Evolutionary conservation across 306 rosid genomes (phyloP).

Genomic region (Cucumis melo): DNA sequence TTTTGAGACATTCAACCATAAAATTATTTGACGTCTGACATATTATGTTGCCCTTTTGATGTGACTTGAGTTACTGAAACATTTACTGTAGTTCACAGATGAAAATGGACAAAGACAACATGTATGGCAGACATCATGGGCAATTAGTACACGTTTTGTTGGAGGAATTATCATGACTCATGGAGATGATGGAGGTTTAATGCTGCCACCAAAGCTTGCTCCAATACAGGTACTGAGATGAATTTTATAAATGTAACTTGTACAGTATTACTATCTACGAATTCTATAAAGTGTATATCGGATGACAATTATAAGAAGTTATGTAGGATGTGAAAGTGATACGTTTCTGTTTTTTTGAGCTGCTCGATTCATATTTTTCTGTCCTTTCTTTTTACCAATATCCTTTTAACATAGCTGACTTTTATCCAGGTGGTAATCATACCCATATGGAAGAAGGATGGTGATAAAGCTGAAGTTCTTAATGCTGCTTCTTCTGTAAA

Average conservation of each 20-base stretch:
- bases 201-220: constrained; percentile 92
- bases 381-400: not conserved
- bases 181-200: constrained; percentile 88
- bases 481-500: constrained; percentile 57
- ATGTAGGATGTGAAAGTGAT: not conserved
- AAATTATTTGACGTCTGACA: not conserved
- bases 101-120: constrained; percentile 71
- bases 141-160: constrained; percentile 92
- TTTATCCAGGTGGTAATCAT: constrained; percentile 70
- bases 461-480: constrained; percentile 48
- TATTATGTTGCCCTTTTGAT: not conserved
- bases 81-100: constrained; percentile 55
- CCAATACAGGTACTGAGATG: constrained; percentile 57
- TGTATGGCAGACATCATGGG: constrained; percentile 99
- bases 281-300: not conserved
- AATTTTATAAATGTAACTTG: not conserved
- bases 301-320: not conserved
- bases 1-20: not conserved
- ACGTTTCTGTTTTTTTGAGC: not conserved
- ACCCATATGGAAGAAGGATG: constrained; percentile 95
- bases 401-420: not conserved
- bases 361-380: not conserved
- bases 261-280: not conserved
- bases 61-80: constrained; percentile 12
- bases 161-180: constrained; percentile 97